Percentiles rank a stretch among this genome's conserved stretches.
These are phyloP conservation scores for Stentor roeselii DNA, from an alignment of 73 alveolate genomes.

Conservation along the genomic window DNA sequence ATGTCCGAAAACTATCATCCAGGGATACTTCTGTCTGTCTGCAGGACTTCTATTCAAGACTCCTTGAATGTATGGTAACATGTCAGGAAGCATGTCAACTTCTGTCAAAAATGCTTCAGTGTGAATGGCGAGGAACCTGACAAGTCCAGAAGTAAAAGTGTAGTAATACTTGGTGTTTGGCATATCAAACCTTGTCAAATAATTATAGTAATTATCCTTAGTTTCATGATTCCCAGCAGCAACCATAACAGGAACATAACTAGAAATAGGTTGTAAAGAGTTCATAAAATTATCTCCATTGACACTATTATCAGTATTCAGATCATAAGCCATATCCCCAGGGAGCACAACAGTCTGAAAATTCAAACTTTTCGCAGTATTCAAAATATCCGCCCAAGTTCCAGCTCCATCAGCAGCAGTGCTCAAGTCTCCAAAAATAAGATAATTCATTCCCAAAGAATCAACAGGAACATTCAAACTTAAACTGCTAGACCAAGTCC, in stretches of 20 bases:
- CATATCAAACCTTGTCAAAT: not conserved
- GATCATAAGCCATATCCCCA: conserved; percentile 19
- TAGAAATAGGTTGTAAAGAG: not conserved
- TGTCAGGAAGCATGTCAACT: not conserved
- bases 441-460: too few relatives aligned
- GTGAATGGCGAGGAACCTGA: not conserved
- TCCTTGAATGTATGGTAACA: not conserved
- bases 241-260: not conserved
- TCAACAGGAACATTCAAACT: not conserved
- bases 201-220: not conserved
- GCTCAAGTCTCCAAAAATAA: conserved; percentile 4
- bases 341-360: not conserved
- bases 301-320: not conserved
- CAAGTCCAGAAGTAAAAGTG: not conserved
- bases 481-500: not conserved
- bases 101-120: not conserved
- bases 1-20: not conserved
- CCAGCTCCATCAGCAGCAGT: not conserved
- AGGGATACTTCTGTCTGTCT: not conserved
- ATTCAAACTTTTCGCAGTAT: not conserved
- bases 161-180: conserved; percentile 12
- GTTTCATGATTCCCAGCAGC: conserved; percentile 9
- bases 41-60: not conserved
- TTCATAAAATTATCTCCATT: conserved; percentile 7
- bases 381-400: not conserved